Evolutionary conservation across 2,329 filamentous ascomycete genomes (phyloP), one percentile per base, ranked within the genome.

Genomic region (Epicoccum sorghinum): DNA sequence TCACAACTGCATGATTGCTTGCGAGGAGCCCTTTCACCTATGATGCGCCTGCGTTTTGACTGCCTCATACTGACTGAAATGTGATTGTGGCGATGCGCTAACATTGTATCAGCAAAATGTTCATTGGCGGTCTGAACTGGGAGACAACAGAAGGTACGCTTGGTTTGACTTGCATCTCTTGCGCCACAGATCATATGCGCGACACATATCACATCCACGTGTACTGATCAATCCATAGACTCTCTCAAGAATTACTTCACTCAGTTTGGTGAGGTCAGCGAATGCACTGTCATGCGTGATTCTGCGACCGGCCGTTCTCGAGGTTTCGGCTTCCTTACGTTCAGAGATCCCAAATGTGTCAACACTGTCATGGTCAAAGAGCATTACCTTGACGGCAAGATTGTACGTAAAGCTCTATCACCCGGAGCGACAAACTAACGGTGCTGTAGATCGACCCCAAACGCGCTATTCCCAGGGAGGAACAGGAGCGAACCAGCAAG

Each of bases 301-400:
- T 93, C 92, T 58, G 89, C 90, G 44, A 96, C 92, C 8, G 95
- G 95, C 38, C 88, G 95, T 59, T 98, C 95, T 27, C 87, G 95
- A 77, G 95, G 95, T 23, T 99, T 99, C 68, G 95, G 95, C 27
- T 99, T 99, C 78, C 82, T 99, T 58, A 99, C 95, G 0, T 99
- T 99, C 82, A 96, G 91, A 73, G 95, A 99, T 71, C 89, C 95
- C 42, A 96, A 96, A 79, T 96, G 91, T 4, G 95, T 99, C 63
- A 99, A 99, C 74, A 96, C 92, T 64, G 95, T 99, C 61, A 99
- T 99, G 95, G 95, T 99, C 59, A 99, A 99, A 78, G 95, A 99
- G 74, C 95, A 99, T 75, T 96, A 93, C 67, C 84, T 99, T 22
- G 95, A 99, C 73, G 95, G 95, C 58, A 99, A 99, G 78, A 97